Evolutionary conservation across 495 filamentous ascomycete species (phyloP).

Genomic region (Rhizodiscina lignyota): DNA sequence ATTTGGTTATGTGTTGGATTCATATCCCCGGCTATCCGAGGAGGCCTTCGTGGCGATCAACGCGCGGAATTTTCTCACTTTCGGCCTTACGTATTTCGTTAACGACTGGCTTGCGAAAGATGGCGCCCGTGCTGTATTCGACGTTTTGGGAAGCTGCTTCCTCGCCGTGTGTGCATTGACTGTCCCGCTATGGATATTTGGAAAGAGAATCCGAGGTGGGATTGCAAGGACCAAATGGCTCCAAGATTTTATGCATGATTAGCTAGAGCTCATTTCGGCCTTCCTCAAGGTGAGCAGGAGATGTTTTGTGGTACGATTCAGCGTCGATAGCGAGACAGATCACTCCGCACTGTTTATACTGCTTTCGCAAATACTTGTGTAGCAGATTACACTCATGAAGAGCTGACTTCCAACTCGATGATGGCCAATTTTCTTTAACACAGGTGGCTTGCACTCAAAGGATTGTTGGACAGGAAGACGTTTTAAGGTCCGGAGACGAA

Average conservation of each 20-base stretch:
- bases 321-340: too few species aligned
- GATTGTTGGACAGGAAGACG: too few species aligned
- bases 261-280: too few species aligned
- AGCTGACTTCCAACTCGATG: too few species aligned
- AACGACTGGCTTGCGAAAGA: conserved; percentile 30
- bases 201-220: conserved; percentile 29
- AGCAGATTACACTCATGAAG: too few species aligned
- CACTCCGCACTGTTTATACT: too few species aligned
- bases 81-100: conserved; percentile 36
- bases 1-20: conserved; percentile 37
- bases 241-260: conserved; percentile 33
- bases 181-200: conserved; percentile 37
- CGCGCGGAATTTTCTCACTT: conserved; percentile 33
- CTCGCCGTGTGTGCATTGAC: conserved; percentile 29
- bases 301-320: too few species aligned
- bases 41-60: conserved; percentile 42
- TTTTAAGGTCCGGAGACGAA: too few species aligned
- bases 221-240: conserved; percentile 30
- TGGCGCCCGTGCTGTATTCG: conserved; percentile 32
- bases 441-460: too few species aligned
- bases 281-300: too few species aligned
- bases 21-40: conserved; percentile 31
- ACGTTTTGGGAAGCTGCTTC: conserved; percentile 30
- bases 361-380: too few species aligned
- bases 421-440: too few species aligned